Evolutionary conservation across 495 filamentous ascomycete species (phyloP), one percentile per base, ranked within the genome.

Genomic region (Annulohypoxylon bovei): DNA sequence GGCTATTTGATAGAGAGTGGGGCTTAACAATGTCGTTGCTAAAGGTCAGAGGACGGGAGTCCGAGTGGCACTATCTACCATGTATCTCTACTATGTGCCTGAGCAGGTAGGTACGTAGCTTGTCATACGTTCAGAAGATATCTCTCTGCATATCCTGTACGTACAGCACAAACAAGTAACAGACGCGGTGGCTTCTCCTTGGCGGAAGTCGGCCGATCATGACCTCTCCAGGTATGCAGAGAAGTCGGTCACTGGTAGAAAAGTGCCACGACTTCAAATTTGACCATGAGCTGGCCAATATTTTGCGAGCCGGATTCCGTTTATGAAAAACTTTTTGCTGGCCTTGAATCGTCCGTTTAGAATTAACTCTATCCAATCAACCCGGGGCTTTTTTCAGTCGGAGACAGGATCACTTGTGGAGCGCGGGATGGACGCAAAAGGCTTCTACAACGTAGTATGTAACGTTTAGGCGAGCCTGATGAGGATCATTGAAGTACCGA

Each of bases 151-250:
- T 71, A 52, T 67, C 58, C 58, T 68, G 60, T 68, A 72, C 40
- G 55, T 68, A 68, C 70, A 65, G 55, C 70, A 65, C 65, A 72
- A 68, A 62, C 60, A 72, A 60, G 64, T 54, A 72, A 68, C 70
- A 65, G 54, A 72, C 65, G 70, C 70, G 70, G 65, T 68, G 62
- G 59, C 65, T 53, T 72, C 65, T 72, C 58, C 70, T 72, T 72
- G 70, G 70, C 54, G 60, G 42, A 40, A 44, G 55, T 22, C 49
- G 49, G 70, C 42, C 70, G 70, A 72, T 72, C 70, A 68, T 65
- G 60, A 56, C 69, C 64, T 72, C 65, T 56, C 70, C 42, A 55
- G 56, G 55, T 18, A 65, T 65, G 70, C 47, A 62, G 25, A 61
- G n/a, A 22, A 57, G 64, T 72, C 70, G 65, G 70, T 58, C 70